These are phyloP conservation scores for Hamamelis virginiana DNA, from an alignment of 164 flowering plant genomes.

Conservation along the genomic window DNA sequence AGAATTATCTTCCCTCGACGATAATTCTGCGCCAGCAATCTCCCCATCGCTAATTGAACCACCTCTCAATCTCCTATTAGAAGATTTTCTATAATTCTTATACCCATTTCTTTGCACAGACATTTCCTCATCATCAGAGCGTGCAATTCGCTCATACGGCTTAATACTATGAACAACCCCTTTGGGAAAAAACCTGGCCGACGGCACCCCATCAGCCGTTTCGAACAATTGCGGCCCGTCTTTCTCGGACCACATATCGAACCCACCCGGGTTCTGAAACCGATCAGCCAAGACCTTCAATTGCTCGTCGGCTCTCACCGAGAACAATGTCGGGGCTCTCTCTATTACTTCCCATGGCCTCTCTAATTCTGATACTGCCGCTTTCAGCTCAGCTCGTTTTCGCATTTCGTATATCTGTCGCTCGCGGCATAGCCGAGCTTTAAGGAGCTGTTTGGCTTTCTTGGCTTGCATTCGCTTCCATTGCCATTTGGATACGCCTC, in stretches of 20 bases:
- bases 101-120: background rate
- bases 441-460: conserved; percentile 80
- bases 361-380: conserved; percentile 87
- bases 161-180: conserved; percentile 81
- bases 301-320: conserved; percentile 80
- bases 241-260: conserved; percentile 75
- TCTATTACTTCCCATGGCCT: conserved; percentile 81
- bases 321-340: conserved; percentile 62
- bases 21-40: conserved; percentile 1
- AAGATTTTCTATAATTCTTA: conserved; percentile 5
- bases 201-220: conserved; percentile 48
- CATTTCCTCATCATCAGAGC: background rate
- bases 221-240: conserved; percentile 85
- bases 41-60: background rate
- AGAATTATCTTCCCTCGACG: background rate
- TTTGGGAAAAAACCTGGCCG: conserved; percentile 79
- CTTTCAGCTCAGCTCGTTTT: conserved; percentile 79
- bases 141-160: conserved; percentile 43
- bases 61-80: conserved; percentile 3
- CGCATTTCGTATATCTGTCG: conserved; percentile 93
- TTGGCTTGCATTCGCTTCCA: conserved; percentile 93
- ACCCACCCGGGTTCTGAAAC: conserved; percentile 81
- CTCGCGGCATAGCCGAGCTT: conserved; percentile 76
- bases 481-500: conserved; percentile 90
- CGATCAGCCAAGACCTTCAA: conserved; percentile 80